Base-by-base conservation (phyloP, 352 stramenopile genomes). In the Phytophthora sojae region DNA sequence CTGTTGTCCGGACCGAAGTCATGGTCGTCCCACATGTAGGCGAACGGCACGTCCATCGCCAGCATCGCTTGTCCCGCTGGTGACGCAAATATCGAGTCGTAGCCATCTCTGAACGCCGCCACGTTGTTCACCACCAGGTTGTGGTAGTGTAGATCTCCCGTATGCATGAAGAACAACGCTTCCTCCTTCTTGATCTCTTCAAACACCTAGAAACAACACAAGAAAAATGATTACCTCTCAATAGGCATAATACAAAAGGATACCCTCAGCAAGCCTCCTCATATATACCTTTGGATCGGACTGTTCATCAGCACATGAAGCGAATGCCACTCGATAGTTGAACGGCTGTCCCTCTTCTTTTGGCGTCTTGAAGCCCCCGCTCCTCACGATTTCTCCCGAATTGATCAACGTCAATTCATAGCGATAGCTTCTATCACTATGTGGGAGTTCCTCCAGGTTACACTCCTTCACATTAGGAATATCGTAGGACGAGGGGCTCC, bases 11-110 rank as follows among this genome's bases (percentile, higher is more conserved):
- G 89, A 29, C 90, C 91, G 63, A 89, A 97, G 68, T 97, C 91
- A 73, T 97, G 91, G 76, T 97, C 91, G 66, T 96, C 88, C 86
- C 88, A 97, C 89, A 96, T 97, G 70, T 97, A 96, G 15, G 79
- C 87, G 58, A 97, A 91, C 3, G 91, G 90, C 7, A 97, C 57
- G 45, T 95, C 77, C 87, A 95, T 95, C 11, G 58, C 81, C n/a
- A 94, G 63, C 88, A 96, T 94, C 14, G 85, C 83, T 45, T 74
- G 68, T 14, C 89, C 89, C 0, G 87, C 70, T 5, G 86, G 85
- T 2, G 86, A 94, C 30, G 83, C 73, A 64, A 96, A 93, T 11
- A 96, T 81, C 25, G 79, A 90, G 59, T 90, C 54, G 54, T 93
- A 96, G 9, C 82, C 86, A 49, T 69, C 47, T 35, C 88, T 79